phyloP scores from a whole-genome alignment of 2,329 filamentous ascomycete genomes.

The Fonsecaea pugnacius region DNA sequence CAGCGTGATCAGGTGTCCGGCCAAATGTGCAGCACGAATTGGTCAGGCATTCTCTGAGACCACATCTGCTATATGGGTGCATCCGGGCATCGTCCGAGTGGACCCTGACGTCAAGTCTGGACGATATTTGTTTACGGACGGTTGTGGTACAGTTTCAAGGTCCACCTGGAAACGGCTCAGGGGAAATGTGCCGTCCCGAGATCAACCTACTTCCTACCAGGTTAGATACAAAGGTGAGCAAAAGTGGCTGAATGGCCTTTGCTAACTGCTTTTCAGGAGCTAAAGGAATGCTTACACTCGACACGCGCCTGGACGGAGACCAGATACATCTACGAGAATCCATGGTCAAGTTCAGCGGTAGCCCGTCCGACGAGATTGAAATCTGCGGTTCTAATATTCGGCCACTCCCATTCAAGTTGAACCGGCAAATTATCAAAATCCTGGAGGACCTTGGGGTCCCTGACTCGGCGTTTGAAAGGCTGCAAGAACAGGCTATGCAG shows the following conservation, averaged over 20 bases:
- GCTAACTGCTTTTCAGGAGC: conserved; percentile 52
- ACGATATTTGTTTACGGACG: conserved; percentile 73
- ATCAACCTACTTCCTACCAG: conserved; percentile 69
- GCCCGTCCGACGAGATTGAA: conserved; percentile 62
- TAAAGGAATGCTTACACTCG: conserved; percentile 78
- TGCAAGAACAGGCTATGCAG: conserved; percentile 67
- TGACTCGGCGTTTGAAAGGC: conserved; percentile 62
- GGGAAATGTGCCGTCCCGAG: conserved; percentile 45
- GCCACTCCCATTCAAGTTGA: conserved; percentile 72
- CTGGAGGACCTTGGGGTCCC: conserved; percentile 74
- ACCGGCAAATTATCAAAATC: conserved; percentile 82
- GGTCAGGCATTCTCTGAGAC: conserved; percentile 77
- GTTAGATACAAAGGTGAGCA: conserved; percentile 68
- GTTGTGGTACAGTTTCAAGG: conserved; percentile 73
- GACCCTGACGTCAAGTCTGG: conserved; percentile 45
- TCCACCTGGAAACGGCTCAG: conserved; percentile 60
- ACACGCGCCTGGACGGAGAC: conserved; percentile 63
- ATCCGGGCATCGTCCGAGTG: conserved; percentile 33
- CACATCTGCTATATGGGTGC: conserved; percentile 62
- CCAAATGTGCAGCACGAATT: conserved; percentile 64
- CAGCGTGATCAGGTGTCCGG: conserved; percentile 56
- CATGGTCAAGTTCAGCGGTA: conserved; percentile 77
- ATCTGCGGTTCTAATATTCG: conserved; percentile 72
- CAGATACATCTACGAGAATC: conserved; percentile 68
- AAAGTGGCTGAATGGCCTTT: background rate